phyloP scores from a whole-genome alignment of 208 protist species.

The Leishmania gerbilli region DNA sequence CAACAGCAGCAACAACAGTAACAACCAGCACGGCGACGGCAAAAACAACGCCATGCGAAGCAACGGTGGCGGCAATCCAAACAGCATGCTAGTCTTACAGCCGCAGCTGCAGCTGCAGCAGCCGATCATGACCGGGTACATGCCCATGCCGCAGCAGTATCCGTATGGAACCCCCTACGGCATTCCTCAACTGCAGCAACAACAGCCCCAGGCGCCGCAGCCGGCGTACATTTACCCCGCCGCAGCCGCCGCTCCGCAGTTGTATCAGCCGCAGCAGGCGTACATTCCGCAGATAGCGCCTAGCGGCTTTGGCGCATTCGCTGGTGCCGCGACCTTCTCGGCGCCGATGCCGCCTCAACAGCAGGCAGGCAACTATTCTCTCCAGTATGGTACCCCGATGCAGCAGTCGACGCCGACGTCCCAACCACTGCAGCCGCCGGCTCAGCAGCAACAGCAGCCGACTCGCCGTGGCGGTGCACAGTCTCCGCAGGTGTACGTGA shows the following conservation, averaged over 20 bases:
- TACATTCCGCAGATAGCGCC: conserved; percentile 23
- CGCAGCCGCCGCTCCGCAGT: neutral
- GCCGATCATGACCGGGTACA: conserved; percentile 9
- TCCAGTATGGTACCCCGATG: conserved; percentile 6
- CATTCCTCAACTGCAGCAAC: conserved; percentile 14
- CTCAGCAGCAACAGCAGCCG: conserved; percentile 17
- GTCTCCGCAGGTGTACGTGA: conserved; percentile 29
- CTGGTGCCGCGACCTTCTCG: neutral
- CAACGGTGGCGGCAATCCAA: conserved; percentile 24
- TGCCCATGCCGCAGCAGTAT: conserved; percentile 17
- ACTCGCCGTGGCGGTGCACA: conserved; percentile 12
- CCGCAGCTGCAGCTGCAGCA: conserved; percentile 18
- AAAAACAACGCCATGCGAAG: conserved; percentile 26
- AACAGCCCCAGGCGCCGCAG: conserved; percentile 10
- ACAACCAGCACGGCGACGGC: conserved; percentile 20
- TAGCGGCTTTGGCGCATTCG: conserved; percentile 1
- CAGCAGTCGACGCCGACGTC: conserved; percentile 12
- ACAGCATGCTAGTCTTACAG: conserved; percentile 13
- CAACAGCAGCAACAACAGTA: neutral
- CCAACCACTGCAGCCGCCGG: conserved; percentile 8
- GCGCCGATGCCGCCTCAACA: conserved; percentile 3
- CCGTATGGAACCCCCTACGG: conserved; percentile 10
- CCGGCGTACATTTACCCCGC: conserved; percentile 6
- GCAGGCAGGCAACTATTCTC: conserved; percentile 9
- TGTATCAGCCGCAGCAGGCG: conserved; percentile 9